phyloP scores from a whole-genome alignment of 2,329 filamentous ascomycete genomes.

The Colletotrichum noveboracense region DNA sequence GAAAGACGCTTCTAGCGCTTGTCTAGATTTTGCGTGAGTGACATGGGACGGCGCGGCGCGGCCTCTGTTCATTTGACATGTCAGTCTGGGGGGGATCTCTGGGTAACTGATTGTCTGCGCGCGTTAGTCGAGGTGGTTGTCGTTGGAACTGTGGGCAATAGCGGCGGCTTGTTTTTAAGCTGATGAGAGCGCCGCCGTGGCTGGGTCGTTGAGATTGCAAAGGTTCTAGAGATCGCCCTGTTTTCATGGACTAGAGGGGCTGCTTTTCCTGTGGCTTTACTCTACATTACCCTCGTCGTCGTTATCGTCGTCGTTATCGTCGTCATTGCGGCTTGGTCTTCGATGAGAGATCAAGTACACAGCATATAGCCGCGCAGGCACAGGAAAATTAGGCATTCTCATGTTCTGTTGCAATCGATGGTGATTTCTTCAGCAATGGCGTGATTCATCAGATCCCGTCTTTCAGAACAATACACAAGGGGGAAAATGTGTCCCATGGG shows the following conservation, averaged over 20 bases:
- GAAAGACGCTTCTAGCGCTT: neutral
- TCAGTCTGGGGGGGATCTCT: neutral
- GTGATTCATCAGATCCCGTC: neutral
- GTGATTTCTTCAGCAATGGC: fast-evolving
- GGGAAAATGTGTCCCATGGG: neutral
- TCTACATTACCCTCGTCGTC: neutral
- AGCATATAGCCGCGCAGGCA: fast-evolving
- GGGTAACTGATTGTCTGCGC: neutral
- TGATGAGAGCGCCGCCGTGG: neutral
- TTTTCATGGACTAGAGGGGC: fast-evolving
- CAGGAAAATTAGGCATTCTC: fast-evolving
- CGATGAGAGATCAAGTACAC: neutral
- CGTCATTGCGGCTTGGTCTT: neutral
- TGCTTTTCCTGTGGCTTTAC: neutral
- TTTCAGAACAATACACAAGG: fast-evolving
- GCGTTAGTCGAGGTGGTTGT: neutral
- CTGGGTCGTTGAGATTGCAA: neutral
- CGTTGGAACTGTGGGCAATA: fast-evolving
- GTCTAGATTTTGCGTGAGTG: neutral
- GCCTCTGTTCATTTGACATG: neutral
- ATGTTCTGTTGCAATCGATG: fast-evolving
- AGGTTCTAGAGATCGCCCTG: neutral
- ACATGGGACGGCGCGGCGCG: neutral
- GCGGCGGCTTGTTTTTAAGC: neutral
- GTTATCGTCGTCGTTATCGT: neutral